Evolutionary conservation across 768 basidiomycete genomes (phyloP), one percentile per base, ranked within the genome.

Genomic region (Clavulina sp.): DNA sequence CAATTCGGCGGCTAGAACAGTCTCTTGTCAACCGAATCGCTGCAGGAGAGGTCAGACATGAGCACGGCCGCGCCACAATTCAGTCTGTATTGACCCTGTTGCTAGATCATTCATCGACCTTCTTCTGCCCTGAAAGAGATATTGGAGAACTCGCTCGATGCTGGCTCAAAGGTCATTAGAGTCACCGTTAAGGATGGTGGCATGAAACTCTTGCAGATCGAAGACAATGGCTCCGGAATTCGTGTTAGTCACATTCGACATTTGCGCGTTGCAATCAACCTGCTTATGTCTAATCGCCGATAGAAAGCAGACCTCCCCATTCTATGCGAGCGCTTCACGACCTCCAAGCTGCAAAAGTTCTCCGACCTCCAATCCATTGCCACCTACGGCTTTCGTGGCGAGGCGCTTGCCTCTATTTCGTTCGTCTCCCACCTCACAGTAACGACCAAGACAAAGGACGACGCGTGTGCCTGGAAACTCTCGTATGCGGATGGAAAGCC

Each of bases 311-410:
- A 96, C 60, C 69, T 99, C 2, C 80, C 87, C 1, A 80, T 99
- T 21, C 72, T 99, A 4, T 92, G 93, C 36, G 84, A 92, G 63
- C 73, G 95, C 4, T 96, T 93, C 62, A 93, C 93, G 13, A 99
- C 95, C 0, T 93, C 89, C 2, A 99, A 97, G 61, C 66, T 99
- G 3, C 74, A 78, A 1, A 75, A 76, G 0, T 99, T 88, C 60
- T 80, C 84, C 3, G 95, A 99, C 61, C 64, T 99, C 50, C 77
- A 79, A 31, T 71, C 70, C n/a, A 71, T 99, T 32, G 72, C 75
- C 2, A 97, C 93, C 0, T 97, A 96, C 63, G 95, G 95, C 0
- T 99, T 99, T 65, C 76, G 95, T 49, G 93, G 95, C 28, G 95
- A 99, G 67, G 95, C 95, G 0, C 68, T 99, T 46, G 95, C 93